phyloP scores from a whole-genome alignment of 495 filamentous ascomycete species.

The Penicillium daleae region DNA sequence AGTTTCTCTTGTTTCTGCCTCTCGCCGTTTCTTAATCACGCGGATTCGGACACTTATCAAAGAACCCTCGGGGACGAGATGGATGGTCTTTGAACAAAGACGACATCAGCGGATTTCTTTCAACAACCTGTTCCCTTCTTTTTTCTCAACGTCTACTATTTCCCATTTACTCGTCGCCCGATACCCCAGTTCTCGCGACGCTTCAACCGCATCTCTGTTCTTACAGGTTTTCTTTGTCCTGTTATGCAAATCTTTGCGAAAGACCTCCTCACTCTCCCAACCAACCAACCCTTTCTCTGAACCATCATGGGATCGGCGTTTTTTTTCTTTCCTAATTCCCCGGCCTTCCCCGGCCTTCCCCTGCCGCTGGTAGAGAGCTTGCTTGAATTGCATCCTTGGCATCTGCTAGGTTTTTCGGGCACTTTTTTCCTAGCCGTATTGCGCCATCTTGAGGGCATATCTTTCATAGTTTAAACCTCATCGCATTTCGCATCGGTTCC shows the following conservation, averaged over 20 bases:
- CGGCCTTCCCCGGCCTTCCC: background rate
- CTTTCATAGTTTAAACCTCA: conserved; percentile 11
- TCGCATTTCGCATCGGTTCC: conserved; percentile 21
- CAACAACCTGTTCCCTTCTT: conserved; percentile 2
- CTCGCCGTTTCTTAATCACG: conserved; percentile 18
- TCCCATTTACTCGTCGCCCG: conserved; percentile 8
- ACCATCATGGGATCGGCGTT: conserved; percentile 18
- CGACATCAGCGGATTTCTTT: conserved; percentile 1
- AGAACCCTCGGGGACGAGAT: conserved; percentile 3
- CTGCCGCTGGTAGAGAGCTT: background rate
- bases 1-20: conserved; percentile 19
- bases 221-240: background rate
- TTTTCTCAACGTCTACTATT: background rate
- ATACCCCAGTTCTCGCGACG: conserved; percentile 22
- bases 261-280: conserved; percentile 1
- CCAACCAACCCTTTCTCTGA: conserved; percentile 12
- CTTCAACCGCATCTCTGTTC: conserved; percentile 6
- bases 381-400: conserved; percentile 7
- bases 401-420: conserved; percentile 22
- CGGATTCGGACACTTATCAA: conserved; percentile 10
- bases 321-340: background rate
- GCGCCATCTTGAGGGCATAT: conserved; percentile 18
- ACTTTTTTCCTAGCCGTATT: conserved; percentile 16
- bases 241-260: background rate
- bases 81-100: conserved; percentile 6